Base-by-base conservation (phyloP, 345 rosid genomes). In the Triadica sebifera region DNA sequence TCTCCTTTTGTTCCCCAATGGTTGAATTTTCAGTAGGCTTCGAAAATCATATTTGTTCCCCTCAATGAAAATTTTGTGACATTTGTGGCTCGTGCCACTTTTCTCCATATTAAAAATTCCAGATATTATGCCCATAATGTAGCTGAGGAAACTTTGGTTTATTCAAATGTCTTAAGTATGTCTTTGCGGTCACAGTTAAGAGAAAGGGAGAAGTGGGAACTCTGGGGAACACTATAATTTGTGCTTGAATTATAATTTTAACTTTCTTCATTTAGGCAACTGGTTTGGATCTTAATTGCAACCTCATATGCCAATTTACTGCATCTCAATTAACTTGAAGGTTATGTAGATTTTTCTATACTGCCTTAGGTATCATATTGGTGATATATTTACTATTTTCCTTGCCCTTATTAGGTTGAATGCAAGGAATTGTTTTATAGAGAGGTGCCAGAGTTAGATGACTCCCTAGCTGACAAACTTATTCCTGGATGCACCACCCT, bases 351-450 rank as follows among this genome's bases (percentile, higher is more conserved):
- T 39, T 8, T n/a, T 70, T 9, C 52, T 47, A 19, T 13, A 34
- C 22, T 63, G n/a, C 50, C 12, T 51, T 63, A 8, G 3, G 12
- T 7, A 34, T 41, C 25, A 6, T 43, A 7, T 11, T 8, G 24
- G n/a, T 41, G 39, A 10, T 8, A 37, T 37, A 6, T 17, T 37
- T 37, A 12, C 66, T 17, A 38, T 37, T 62, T 39, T 39, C 8
- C 12, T 22, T 76, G 45, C 22, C 53, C 41, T 52, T 77, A 74
- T 61, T 75, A 92, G 98, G 98, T 92, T 13, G 87, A 88, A 67
- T 90, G 95, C 79, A 91, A 87, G 79, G 98, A 94, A 82, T 82
- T 94, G 29, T 91, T 94, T 81, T 87, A 86, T 82, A 84, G 95
- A 83, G 97, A 90, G 68, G 76, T 94, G 75, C 95, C 97, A 3